Conservation (phyloP, 1,139 yeast species). For the Candida albicans region DNA sequence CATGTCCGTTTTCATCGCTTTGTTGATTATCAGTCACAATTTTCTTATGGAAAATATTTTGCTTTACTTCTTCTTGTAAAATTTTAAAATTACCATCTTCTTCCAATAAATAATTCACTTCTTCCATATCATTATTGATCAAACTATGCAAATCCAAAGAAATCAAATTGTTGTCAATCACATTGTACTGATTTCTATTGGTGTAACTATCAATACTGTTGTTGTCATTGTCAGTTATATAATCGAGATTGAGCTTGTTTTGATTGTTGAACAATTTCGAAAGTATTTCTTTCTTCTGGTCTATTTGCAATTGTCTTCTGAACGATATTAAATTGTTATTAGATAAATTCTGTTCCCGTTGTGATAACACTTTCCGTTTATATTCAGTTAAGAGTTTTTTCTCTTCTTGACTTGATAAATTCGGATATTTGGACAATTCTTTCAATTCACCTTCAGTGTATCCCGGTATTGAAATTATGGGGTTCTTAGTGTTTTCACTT, state of each 20-base stretch:
- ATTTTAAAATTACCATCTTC: constrained; percentile 36
- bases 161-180: background rate
- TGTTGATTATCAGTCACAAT: constrained; percentile 3
- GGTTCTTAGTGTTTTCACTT: constrained; percentile 5
- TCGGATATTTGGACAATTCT: constrained; percentile 16
- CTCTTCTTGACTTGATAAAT: constrained; percentile 24
- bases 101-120: constrained; percentile 32
- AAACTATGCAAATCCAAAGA: background rate
- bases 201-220: background rate
- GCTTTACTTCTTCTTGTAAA: constrained; percentile 27
- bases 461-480: constrained; percentile 37
- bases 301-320: constrained; percentile 42
- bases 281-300: constrained; percentile 43
- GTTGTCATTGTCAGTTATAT: constrained; percentile 43
- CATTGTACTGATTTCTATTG: background rate
- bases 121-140: constrained; percentile 44
- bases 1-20: constrained; percentile 3
- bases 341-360: constrained; percentile 32
- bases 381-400: constrained; percentile 30
- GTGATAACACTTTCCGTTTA: constrained; percentile 32
- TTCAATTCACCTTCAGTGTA: constrained; percentile 39
- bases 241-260: constrained; percentile 41
- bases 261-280: constrained; percentile 40
- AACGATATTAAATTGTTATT: constrained; percentile 36
- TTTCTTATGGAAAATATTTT: constrained; percentile 1